Evolutionary conservation across 2,329 filamentous ascomycete genomes (phyloP).

Genomic region (Colletotrichum viniferum): DNA sequence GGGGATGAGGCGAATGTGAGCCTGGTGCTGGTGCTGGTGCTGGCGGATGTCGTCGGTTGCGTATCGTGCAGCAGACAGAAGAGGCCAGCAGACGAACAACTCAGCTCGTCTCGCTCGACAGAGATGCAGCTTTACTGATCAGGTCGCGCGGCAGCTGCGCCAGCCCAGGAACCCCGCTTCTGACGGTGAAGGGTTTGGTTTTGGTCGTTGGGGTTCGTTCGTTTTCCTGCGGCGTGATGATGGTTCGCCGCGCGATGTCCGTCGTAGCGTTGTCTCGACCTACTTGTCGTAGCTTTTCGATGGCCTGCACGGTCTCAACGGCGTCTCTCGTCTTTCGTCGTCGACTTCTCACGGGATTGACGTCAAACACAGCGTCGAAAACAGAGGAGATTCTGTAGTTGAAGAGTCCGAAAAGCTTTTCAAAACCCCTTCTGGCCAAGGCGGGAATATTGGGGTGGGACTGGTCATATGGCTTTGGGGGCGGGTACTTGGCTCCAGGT

Average conservation of each 20-base stretch:
- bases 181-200: background rate
- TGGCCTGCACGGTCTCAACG: background rate
- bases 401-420: constrained; percentile 11
- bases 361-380: background rate
- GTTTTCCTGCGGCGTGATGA: background rate
- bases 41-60: background rate
- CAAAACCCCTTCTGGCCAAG: background rate
- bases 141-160: constrained; percentile 3
- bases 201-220: background rate
- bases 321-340: background rate
- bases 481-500: constrained; percentile 4
- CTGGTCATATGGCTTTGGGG: constrained; percentile 8
- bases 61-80: background rate
- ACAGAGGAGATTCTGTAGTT: background rate
- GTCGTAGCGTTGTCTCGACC: constrained; percentile 1
- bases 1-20: background rate
- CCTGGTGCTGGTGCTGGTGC: background rate
- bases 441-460: background rate
- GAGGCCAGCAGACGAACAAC: background rate
- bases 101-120: background rate
- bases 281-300: background rate
- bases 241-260: constrained; percentile 2
- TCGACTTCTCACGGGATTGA: background rate
- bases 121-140: constrained; percentile 1
- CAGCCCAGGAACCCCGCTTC: constrained; percentile 10